These are phyloP conservation scores for Hansenula sp. DNA, from an alignment of 1,139 yeast species.

Conservation along the genomic window DNA sequence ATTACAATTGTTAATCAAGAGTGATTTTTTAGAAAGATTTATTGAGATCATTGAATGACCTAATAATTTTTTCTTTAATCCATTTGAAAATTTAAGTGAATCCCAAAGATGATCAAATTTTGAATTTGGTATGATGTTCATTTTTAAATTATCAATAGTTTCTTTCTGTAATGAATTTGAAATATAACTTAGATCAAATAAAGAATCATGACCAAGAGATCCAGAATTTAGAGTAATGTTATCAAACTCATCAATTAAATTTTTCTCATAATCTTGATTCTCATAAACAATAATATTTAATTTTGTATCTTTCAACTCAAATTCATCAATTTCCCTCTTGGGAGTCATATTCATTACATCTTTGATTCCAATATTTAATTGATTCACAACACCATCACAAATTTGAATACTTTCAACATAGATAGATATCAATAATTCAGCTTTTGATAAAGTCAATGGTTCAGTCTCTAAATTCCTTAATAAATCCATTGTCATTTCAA, in stretches of 20 bases:
- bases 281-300: constrained; percentile 1
- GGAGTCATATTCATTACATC: background rate
- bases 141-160: constrained; percentile 13
- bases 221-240: constrained; percentile 8
- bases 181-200: constrained; percentile 5
- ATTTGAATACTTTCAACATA: constrained; percentile 23
- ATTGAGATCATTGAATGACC: constrained; percentile 26
- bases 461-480: constrained; percentile 13
- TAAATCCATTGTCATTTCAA: constrained; percentile 20
- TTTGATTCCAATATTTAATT: too few species aligned
- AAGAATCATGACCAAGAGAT: constrained; percentile 1
- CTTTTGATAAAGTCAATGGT: constrained; percentile 21
- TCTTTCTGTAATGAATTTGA: constrained; percentile 6
- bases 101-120: constrained; percentile 28
- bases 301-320: background rate
- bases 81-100: constrained; percentile 23
- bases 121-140: constrained; percentile 24
- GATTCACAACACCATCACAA: constrained; percentile 8
- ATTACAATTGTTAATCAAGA: constrained; percentile 12
- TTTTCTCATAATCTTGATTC: constrained; percentile 1
- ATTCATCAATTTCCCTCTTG: too few species aligned
- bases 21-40: constrained; percentile 13
- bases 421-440: constrained; percentile 25
- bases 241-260: constrained; percentile 10
- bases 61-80: constrained; percentile 24